Evolutionary conservation across 768 basidiomycete species (phyloP).

Genomic region (Chalciporus pseudorubinellus): DNA sequence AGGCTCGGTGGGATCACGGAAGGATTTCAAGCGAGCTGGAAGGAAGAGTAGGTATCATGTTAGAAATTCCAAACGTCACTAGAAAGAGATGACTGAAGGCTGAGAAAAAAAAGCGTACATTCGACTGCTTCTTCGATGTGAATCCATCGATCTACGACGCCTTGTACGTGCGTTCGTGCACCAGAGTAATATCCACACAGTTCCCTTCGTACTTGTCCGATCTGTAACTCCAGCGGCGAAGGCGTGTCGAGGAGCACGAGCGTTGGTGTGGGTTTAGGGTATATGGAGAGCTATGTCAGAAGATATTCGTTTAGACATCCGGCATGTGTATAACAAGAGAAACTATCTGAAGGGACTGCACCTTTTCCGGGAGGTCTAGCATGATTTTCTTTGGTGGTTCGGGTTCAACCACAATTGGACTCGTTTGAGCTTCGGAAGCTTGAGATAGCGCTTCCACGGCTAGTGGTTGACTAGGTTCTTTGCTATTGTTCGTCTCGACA

Average conservation of each 20-base stretch:
- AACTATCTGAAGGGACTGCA: conserved; percentile 1
- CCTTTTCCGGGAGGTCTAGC: conserved; percentile 26
- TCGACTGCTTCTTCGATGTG: conserved; percentile 82
- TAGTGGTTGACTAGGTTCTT: conserved; percentile 1
- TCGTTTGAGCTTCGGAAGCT: neutral
- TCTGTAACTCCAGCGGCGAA: conserved; percentile 72
- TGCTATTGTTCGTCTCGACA: conserved; percentile 9
- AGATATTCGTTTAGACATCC: neutral
- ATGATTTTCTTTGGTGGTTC: conserved; percentile 14
- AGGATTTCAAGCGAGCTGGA: conserved; percentile 76
- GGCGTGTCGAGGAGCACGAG: conserved; percentile 72
- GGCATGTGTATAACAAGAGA: neutral
- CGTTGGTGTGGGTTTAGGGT: conserved; percentile 59
- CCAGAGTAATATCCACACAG: conserved; percentile 54
- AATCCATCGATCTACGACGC: conserved; percentile 79
- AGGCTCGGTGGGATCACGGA: conserved; percentile 76
- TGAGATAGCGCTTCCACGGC: conserved; percentile 3
- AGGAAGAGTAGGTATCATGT: neutral
- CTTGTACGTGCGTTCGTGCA: conserved; percentile 66
- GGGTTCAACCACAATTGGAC: conserved; percentile 2
- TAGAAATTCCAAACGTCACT: neutral
- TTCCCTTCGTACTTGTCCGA: conserved; percentile 64
- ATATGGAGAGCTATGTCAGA: conserved; percentile 73
- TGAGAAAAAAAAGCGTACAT: conserved; percentile 48
- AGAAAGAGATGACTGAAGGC: neutral